Conservation (phyloP, 2,329 filamentous ascomycete species). For the Aspergillus sp. region DNA sequence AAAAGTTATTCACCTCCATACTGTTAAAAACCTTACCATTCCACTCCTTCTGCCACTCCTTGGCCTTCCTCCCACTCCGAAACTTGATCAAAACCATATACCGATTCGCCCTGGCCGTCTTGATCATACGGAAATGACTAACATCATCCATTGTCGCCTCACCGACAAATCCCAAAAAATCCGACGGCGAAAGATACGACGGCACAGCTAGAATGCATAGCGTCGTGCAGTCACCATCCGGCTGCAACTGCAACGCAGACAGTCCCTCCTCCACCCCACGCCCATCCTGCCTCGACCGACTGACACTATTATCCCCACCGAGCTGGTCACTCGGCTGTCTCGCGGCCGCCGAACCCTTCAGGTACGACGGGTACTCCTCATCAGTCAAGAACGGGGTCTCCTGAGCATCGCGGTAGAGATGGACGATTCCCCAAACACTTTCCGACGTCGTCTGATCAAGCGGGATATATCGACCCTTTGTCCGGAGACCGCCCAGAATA, state of each 20-base stretch:
- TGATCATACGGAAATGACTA: slow-evolving; percentile 90
- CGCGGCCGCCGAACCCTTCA: slow-evolving; percentile 33
- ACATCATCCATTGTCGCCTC: slow-evolving; percentile 81
- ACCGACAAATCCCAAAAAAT: slow-evolving; percentile 87
- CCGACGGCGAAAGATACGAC: slow-evolving; percentile 84
- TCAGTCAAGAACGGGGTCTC: slow-evolving; percentile 59
- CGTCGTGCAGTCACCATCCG: slow-evolving; percentile 67
- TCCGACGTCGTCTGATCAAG: slow-evolving; percentile 69
- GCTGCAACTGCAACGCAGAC: slow-evolving; percentile 7
- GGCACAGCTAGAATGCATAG: slow-evolving; percentile 92
- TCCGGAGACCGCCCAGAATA: slow-evolving; percentile 62
- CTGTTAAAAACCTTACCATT: slow-evolving; percentile 91
- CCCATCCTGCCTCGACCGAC: slow-evolving; percentile 1
- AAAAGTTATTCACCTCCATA: slow-evolving; percentile 63
- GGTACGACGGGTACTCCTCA: slow-evolving; percentile 42
- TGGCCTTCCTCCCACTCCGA: slow-evolving; percentile 66
- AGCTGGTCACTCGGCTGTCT: slow-evolving; percentile 21
- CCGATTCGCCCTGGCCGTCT: slow-evolving; percentile 80
- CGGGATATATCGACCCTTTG: slow-evolving; percentile 74
- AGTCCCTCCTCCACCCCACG: slow-evolving; percentile 8
- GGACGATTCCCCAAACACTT: slow-evolving; percentile 86
- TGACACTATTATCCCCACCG: slow-evolving; percentile 14
- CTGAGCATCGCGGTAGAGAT: slow-evolving; percentile 82
- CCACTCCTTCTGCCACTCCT: slow-evolving; percentile 77
- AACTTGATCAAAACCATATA: slow-evolving; percentile 98